phyloP scores from a whole-genome alignment of 1,139 yeast species.

The Pichia sp. region DNA sequence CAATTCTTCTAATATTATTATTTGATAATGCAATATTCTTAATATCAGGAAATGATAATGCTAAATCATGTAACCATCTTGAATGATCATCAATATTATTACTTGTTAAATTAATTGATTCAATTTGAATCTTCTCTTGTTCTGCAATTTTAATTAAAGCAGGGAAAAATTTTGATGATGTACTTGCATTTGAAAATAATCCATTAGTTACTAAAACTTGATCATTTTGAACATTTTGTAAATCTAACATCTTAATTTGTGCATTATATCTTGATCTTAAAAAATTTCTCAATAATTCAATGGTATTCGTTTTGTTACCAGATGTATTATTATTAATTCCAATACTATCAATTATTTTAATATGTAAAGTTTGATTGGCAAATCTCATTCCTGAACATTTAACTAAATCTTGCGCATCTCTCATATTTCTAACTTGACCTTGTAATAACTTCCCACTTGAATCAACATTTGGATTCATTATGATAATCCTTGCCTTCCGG shows the following conservation, averaged over 20 bases:
- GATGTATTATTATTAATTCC: constrained; percentile 12
- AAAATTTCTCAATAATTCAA: constrained; percentile 57
- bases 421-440: constrained; percentile 50
- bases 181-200: constrained; percentile 50
- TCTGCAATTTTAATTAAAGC: constrained; percentile 84
- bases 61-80: constrained; percentile 52
- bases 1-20: constrained; percentile 56
- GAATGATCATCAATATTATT: constrained; percentile 63
- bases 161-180: constrained; percentile 74
- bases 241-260: constrained; percentile 58
- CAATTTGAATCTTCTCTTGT: constrained; percentile 49
- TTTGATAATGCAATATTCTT: constrained; percentile 75
- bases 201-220: constrained; percentile 57
- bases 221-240: constrained; percentile 65
- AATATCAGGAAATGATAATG: constrained; percentile 68
- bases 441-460: constrained; percentile 36
- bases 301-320: constrained; percentile 38
- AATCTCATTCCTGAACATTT: constrained; percentile 73
- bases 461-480: constrained; percentile 44
- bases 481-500: constrained; percentile 55
- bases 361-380: constrained; percentile 65
- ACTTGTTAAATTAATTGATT: constrained; percentile 68
- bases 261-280: constrained; percentile 63
- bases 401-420: constrained; percentile 54
- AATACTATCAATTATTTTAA: constrained; percentile 36